phyloP scores from a whole-genome alignment of 441 rosid genomes.

The Kokia cookei region DNA sequence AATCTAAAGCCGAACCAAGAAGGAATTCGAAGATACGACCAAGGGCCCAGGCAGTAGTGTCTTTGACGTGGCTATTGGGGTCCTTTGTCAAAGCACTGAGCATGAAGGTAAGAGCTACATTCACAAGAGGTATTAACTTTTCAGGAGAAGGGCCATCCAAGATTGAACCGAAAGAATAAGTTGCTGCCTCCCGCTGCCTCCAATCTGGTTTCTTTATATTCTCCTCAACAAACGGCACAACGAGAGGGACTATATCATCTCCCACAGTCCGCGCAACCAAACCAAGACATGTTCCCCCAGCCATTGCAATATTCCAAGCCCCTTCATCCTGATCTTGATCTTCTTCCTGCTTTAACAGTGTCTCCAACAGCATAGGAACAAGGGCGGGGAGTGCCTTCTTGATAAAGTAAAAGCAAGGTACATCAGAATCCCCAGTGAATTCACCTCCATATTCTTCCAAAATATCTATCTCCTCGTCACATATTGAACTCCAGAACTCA shows the following conservation, averaged over 20 bases:
- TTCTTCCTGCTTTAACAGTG: conserved; percentile 68
- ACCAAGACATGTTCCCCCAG: conserved; percentile 58
- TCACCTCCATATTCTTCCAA: conserved; percentile 40
- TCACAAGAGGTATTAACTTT: conserved; percentile 52
- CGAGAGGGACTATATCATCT: conserved; percentile 67
- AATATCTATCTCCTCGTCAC: conserved; percentile 53
- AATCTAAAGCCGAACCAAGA: conserved; percentile 51
- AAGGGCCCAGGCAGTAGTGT: conserved; percentile 57
- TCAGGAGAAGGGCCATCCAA: conserved; percentile 71
- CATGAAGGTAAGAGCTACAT: conserved; percentile 61
- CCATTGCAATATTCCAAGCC: conserved; percentile 72
- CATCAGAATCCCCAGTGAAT: conserved; percentile 32
- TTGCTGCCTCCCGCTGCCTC: conserved; percentile 61
- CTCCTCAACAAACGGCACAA: conserved; percentile 70
- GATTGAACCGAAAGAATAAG: conserved; percentile 69
- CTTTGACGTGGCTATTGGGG: conserved; percentile 44
- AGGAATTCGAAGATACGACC: conserved; percentile 74
- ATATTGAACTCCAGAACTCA: conserved; percentile 76
- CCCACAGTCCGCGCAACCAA: conserved; percentile 74
- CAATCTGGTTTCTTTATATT: conserved; percentile 67
- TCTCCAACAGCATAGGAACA: conserved; percentile 56
- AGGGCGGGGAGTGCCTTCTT: conserved; percentile 68
- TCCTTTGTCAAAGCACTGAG: conserved; percentile 42
- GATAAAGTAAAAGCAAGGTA: conserved; percentile 39
- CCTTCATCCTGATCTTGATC: conserved; percentile 79